Evolutionary conservation across 345 rosid genomes (phyloP), one percentile per base, ranked within the genome.

Genomic region (Acer negundo): DNA sequence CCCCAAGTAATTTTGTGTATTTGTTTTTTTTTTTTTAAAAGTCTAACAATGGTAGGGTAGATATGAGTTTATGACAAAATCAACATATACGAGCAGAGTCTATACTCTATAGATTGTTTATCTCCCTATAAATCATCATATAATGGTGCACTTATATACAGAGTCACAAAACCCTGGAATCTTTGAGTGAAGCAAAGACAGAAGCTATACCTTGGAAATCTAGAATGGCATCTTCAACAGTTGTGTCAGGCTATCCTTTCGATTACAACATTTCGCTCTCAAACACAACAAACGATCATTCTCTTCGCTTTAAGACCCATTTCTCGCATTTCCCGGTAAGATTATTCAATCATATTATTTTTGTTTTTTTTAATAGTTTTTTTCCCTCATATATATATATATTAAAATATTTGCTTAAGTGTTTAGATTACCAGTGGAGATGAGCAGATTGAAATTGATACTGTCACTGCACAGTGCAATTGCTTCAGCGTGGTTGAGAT

Each of bases 381-480:
- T 7, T 16, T 56, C 15, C 5, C 23, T n/a, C 66, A 61, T 38
- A 7, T 35, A 55, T 11, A 62, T 79, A 56, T 10, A 10, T 20
- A 62, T 74, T 2, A 22, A 49, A 53, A 31, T 17, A 7, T 42
- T 72, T 58, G 35, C 23, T 35, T 35, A 1, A 0, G 38, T 70
- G 73, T 44, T 24, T 77, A 91, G 93, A 71, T 82, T 91, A 66
- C 94, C 92, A 1, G 72, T 82, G 87, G 91, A 88, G 77, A 75
- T 92, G 91, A 85, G 93, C 81, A 73, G 85, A 47, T 56, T 77
- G 53, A 84, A 64, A 4, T 82, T 92, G 55, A 87, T 92, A 91
- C 16, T 89, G 80, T 95, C 97, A 31, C 81, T 92, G 73, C 87
- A 92, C 79, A 88, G 80, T 47, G 93, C 92, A 24, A 82, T 87